Percentiles rank a stretch among this genome's conserved stretches.
These are phyloP conservation scores for Nitzschia inconspicua DNA, from an alignment of 108 stramenopile genomes.

Conservation along the genomic window DNA sequence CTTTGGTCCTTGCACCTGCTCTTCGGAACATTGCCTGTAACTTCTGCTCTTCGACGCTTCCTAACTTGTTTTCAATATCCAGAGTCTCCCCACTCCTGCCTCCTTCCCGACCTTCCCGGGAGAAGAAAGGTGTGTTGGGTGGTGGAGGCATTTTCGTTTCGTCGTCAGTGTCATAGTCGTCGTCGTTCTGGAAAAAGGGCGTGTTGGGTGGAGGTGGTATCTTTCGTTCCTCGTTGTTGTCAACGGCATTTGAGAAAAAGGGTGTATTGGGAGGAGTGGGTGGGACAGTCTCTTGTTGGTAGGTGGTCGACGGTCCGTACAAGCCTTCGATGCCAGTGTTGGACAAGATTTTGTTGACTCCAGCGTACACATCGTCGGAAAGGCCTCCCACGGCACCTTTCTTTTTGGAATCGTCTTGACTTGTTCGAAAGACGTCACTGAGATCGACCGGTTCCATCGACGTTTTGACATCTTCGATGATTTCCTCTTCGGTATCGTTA, in stretches of 20 bases:
- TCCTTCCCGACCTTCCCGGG: too few relatives aligned
- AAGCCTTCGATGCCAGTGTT: neutral
- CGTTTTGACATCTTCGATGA: neutral
- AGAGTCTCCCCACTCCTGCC: too few relatives aligned
- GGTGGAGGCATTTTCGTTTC: constrained; percentile 12
- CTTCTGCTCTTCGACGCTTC: constrained; percentile 68
- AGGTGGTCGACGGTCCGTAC: neutral
- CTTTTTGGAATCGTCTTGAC: neutral
- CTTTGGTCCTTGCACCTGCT: constrained; percentile 55
- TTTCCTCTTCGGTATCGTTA: constrained; percentile 26
- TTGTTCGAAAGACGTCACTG: constrained; percentile 25
- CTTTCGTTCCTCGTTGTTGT: constrained; percentile 2
- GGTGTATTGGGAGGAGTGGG: constrained; percentile 26
- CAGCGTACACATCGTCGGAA: constrained; percentile 5
- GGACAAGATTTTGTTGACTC: constrained; percentile 7
- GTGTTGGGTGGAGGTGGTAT: constrained; percentile 25
- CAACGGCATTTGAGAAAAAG: constrained; percentile 38
- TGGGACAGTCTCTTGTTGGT: neutral
- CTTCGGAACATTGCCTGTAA: constrained; percentile 42
- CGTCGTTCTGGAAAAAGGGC: constrained; percentile 26
- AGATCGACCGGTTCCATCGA: constrained; percentile 40
- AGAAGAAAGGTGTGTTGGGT: constrained; percentile 56
- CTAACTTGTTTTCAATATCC: constrained; percentile 34
- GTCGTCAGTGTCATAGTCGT: neutral
- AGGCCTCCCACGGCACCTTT: neutral